Base-by-base conservation (phyloP, 1,139 yeast species). In the Spathaspora sp. region DNA sequence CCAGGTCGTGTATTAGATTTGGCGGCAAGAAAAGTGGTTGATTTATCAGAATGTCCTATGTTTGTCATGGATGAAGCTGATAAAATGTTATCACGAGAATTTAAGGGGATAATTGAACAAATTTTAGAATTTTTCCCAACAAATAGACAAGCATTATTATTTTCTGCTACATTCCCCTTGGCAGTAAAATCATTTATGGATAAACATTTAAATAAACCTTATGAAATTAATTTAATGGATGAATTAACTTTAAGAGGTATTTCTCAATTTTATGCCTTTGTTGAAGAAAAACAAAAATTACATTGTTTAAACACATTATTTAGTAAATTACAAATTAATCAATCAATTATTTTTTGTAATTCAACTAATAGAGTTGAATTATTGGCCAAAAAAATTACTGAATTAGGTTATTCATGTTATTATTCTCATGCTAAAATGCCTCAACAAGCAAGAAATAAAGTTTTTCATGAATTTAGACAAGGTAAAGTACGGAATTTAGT, bases 11-110 rank as follows among this genome's bases (percentile, higher is more conserved):
- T 93, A 39, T 80, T 93, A 54, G 99, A 93, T 70, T 80, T 93
- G 63, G 97, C 98, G 7, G 80, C 93, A 39, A 86, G 97, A 74
- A 78, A 81, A 48, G 78, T 91, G 47, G 96, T 95, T 16, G 96
- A 93, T 63, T 80, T 95, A 53, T 82, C 89, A 44, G 89, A 86
- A 56, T 89, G 97, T 68, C 85, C 89, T 41, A 77, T 90, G 66
- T 91, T 93, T 64, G 85, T 95, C 47, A 91, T 93, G 98, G 99
- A 93, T 68, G 99, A 93, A 74, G 99, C 99, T 45, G 99, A 93
- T 70, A 95, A 93, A 69, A 89, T 93, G 86, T 80, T 93, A 53
- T 84, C 95, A 42, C 84, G 91, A 57, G 99, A 93, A 63, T 95
- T 93, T 67, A 87, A 88, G 57, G 82, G 83, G 37, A 84, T 91